Evolutionary conservation across 768 basidiomycete species (phyloP).

Genomic region (Astraeus odoratus): DNA sequence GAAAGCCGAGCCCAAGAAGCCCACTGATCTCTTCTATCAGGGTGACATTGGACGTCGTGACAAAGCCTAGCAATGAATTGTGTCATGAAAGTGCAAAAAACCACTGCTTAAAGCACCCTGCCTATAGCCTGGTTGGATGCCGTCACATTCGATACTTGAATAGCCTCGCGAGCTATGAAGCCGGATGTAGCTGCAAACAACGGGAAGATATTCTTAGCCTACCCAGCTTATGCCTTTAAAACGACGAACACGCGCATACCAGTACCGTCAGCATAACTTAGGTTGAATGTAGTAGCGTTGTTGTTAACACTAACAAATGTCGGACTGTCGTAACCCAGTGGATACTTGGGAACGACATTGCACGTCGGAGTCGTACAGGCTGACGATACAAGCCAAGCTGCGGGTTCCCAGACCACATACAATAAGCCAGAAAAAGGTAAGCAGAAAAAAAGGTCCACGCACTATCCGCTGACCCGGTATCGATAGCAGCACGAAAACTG

Average conservation of each 20-base stretch:
- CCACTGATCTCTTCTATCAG: constrained; percentile 62
- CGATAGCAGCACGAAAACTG: constrained; percentile 61
- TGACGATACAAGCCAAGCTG: constrained; percentile 67
- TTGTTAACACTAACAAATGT: constrained; percentile 55
- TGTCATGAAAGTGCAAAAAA: not conserved
- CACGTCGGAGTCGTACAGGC: constrained; percentile 52
- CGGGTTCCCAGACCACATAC: constrained; percentile 15
- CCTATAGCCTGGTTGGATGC: constrained; percentile 61
- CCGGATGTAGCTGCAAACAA: constrained; percentile 50
- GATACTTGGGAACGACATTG: constrained; percentile 58
- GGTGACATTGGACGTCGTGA: constrained; percentile 55
- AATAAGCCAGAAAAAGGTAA: not conserved
- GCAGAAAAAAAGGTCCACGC: constrained; percentile 1
- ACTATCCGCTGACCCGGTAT: constrained; percentile 54
- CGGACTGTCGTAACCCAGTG: constrained; percentile 57
- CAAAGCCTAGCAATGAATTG: constrained; percentile 44
- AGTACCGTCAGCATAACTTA: constrained; percentile 63
- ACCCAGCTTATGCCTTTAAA: not conserved
- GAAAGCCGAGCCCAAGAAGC: constrained; percentile 69
- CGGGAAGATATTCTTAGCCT: constrained; percentile 1
- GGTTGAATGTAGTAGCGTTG: constrained; percentile 54
- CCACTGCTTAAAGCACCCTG: constrained; percentile 24
- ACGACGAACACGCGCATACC: constrained; percentile 35
- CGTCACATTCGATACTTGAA: constrained; percentile 55
- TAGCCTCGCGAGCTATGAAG: constrained; percentile 61